Evolutionary conservation across 306 rosid species (phyloP).

Genomic region (Acacia confusa): DNA sequence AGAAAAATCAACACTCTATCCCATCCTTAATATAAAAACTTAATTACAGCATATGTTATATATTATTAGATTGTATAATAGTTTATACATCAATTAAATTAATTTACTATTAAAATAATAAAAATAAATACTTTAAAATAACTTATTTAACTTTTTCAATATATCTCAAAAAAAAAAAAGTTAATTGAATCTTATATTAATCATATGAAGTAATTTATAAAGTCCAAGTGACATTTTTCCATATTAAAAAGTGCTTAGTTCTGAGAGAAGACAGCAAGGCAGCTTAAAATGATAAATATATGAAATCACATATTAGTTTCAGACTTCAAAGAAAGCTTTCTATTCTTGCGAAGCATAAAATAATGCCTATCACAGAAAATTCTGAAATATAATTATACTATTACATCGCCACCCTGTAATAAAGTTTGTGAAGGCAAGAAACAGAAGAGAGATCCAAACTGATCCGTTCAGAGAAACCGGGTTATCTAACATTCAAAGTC

Average conservation of each 20-base stretch:
- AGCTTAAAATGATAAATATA: conserved; percentile 10
- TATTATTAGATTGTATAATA: too few species aligned
- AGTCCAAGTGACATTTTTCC: background rate
- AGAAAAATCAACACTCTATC: too few species aligned
- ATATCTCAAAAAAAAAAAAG: too few species aligned
- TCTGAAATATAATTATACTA: conserved; percentile 32
- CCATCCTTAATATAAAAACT: too few species aligned
- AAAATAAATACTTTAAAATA: too few species aligned
- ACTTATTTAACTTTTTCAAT: too few species aligned
- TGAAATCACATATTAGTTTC: background rate
- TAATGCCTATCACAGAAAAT: conserved; percentile 12
- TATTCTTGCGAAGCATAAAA: conserved; percentile 39
- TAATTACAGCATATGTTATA: too few species aligned
- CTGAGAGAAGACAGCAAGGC: background rate
- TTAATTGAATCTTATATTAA: too few species aligned
- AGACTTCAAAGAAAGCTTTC: conserved; percentile 22
- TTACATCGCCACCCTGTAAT: conserved; percentile 33
- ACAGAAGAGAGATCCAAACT: conserved; percentile 4
- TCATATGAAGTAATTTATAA: too few species aligned
- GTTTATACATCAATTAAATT: too few species aligned
- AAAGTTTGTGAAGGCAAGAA: conserved; percentile 13
- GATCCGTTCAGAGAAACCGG: background rate
- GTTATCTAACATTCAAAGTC: conserved; percentile 4
- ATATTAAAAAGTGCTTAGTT: background rate
- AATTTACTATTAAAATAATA: too few species aligned